These are phyloP conservation scores for Lathyrus aphaca DNA, from an alignment of 306 rosid species.

Conservation along the genomic window DNA sequence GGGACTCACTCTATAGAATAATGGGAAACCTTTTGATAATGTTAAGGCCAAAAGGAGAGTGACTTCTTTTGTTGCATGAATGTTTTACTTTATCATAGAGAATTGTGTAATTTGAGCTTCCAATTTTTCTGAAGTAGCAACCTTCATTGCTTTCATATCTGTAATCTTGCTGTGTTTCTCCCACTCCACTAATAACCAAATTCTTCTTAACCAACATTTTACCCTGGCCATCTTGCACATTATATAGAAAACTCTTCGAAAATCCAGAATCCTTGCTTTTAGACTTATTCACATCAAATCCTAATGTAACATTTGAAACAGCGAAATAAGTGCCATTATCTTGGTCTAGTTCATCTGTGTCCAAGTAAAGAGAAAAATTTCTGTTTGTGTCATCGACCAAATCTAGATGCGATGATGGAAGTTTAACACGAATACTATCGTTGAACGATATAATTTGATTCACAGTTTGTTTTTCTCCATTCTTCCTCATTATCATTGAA, in stretches of 20 bases:
- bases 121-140: constrained; percentile 75
- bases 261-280: constrained; percentile 38
- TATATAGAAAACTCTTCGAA: constrained; percentile 56
- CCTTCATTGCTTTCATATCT: constrained; percentile 43
- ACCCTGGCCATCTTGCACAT: constrained; percentile 75
- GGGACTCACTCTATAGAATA: constrained; percentile 41
- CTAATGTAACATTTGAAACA: constrained; percentile 57
- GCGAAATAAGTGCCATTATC: constrained; percentile 41
- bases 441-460: constrained; percentile 61
- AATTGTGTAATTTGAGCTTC: constrained; percentile 77
- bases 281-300: constrained; percentile 54
- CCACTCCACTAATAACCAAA: constrained; percentile 61
- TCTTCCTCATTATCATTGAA: constrained; percentile 54
- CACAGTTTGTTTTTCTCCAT: constrained; percentile 64
- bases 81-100: constrained; percentile 59
- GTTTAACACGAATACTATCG: constrained; percentile 43
- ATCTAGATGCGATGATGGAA: constrained; percentile 39
- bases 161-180: constrained; percentile 75
- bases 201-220: constrained; percentile 54
- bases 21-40: constrained; percentile 35
- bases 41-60: constrained; percentile 31
- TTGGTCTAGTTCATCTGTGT: constrained; percentile 42
- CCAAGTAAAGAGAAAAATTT: constrained; percentile 54
- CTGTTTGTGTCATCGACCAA: constrained; percentile 45
- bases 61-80: constrained; percentile 46